Conservation (phyloP, 768 basidiomycete genomes). For the Boletus subparvulus region DNA sequence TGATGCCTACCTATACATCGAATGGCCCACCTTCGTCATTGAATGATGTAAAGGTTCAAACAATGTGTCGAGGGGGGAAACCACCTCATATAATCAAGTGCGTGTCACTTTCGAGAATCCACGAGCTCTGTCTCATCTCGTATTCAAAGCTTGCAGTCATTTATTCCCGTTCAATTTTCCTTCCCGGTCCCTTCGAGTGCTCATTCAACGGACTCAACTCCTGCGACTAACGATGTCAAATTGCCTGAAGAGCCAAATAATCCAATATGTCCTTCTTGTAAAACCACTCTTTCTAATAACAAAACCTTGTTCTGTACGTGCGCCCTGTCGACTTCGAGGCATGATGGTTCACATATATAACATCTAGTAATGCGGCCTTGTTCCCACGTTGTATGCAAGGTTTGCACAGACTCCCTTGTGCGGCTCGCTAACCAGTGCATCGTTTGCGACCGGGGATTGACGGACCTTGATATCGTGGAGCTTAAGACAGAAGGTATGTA, state of each 20-base stretch:
- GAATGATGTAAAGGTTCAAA: conserved; percentile 81
- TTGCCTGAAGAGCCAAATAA: conserved; percentile 54
- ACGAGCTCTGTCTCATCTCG: not conserved
- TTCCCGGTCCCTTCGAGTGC: conserved; percentile 42
- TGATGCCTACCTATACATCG: conserved; percentile 79
- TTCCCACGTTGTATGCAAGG: conserved; percentile 89
- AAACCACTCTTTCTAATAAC: conserved; percentile 79
- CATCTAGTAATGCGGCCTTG: conserved; percentile 76
- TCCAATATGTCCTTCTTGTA: conserved; percentile 87
- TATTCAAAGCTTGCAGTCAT: conserved; percentile 66
- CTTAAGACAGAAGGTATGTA: conserved; percentile 82
- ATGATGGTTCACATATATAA: not conserved
- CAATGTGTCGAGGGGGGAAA: conserved; percentile 81
- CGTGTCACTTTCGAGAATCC: conserved; percentile 30
- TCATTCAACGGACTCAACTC: conserved; percentile 39
- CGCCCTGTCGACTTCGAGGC: not conserved
- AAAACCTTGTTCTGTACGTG: conserved; percentile 64
- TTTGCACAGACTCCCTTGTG: conserved; percentile 86
- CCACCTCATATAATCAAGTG: conserved; percentile 78
- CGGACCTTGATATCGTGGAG: conserved; percentile 75
- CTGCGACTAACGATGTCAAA: conserved; percentile 37
- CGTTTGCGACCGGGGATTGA: conserved; percentile 71
- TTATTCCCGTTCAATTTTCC: conserved; percentile 80
- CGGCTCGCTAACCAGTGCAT: conserved; percentile 79
- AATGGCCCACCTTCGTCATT: conserved; percentile 62